Conservation (phyloP, 2,329 filamentous ascomycete genomes). For the Pseudogymnoascus sp. region DNA sequence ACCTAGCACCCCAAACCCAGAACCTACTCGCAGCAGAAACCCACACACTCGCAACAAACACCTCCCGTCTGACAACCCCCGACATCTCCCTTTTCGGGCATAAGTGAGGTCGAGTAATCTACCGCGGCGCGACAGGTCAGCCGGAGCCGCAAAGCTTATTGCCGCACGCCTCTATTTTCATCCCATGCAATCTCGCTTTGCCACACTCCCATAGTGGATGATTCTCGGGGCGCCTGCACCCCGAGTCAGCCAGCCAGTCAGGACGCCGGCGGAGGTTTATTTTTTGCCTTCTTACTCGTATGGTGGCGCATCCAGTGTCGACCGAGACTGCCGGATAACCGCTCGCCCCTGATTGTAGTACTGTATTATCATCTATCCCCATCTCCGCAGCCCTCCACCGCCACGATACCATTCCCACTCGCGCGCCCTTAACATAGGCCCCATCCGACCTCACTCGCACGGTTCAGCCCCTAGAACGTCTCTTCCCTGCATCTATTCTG, state of each 20-base stretch:
- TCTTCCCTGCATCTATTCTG: background rate
- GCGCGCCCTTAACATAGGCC: background rate
- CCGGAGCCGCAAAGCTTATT: conserved; percentile 5
- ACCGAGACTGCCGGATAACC: background rate
- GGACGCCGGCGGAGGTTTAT: background rate
- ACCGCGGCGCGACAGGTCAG: background rate
- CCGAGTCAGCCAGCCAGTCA: background rate
- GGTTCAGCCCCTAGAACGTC: background rate
- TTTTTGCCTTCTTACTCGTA: background rate
- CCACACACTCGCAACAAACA: background rate
- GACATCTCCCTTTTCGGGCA: background rate
- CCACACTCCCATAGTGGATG: conserved; percentile 1
- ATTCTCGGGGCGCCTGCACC: background rate
- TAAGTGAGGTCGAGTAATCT: background rate
- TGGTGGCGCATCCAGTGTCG: too few relatives aligned
- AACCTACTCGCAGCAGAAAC: background rate
- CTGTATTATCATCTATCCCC: too few relatives aligned
- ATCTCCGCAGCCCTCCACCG: background rate
- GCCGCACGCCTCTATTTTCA: background rate
- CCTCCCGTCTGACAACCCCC: background rate
- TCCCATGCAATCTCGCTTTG: background rate
- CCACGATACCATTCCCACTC: background rate
- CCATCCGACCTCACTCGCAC: background rate
- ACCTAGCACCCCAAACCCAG: background rate
- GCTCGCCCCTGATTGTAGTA: background rate